Conservation (phyloP, 2,329 filamentous ascomycete genomes). For the Verticillium zaregamsianum region DNA sequence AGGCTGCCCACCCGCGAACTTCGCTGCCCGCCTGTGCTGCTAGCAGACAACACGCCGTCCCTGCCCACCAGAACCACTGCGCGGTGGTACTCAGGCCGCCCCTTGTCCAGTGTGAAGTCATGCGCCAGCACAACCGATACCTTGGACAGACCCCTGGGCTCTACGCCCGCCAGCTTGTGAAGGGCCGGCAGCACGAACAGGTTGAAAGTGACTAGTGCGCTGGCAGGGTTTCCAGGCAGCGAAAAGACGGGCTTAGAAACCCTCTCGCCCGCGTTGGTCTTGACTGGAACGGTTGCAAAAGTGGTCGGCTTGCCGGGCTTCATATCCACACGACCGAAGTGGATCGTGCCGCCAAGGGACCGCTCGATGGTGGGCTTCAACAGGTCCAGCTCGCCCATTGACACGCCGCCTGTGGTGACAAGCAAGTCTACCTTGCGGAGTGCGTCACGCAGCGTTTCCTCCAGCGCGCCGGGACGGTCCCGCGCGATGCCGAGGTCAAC, state of each 20-base stretch:
- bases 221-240: constrained; percentile 89
- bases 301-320: constrained; percentile 98
- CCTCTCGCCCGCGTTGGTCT: constrained; percentile 53
- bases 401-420: constrained; percentile 90
- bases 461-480: constrained; percentile 69
- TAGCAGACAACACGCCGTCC: constrained; percentile 68
- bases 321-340: constrained; percentile 95
- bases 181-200: constrained; percentile 88
- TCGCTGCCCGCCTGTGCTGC: constrained; percentile 83
- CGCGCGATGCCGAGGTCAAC: constrained; percentile 83
- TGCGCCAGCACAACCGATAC: constrained; percentile 69
- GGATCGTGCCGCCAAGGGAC: constrained; percentile 82
- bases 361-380: constrained; percentile 95
- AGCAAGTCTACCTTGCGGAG: constrained; percentile 74
- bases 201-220: constrained; percentile 87
- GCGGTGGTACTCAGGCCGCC: constrained; percentile 86
- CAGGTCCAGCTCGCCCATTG: constrained; percentile 96
- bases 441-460: constrained; percentile 70
- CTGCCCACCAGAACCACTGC: constrained; percentile 62
- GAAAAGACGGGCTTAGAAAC: constrained; percentile 75
- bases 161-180: constrained; percentile 69
- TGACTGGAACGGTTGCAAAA: constrained; percentile 80
- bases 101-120: constrained; percentile 69
- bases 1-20: constrained; percentile 89
- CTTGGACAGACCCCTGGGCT: constrained; percentile 63